Percentiles rank a stretch among this genome's conserved stretches.
phyloP scores from a whole-genome alignment of 495 filamentous ascomycete genomes.

The Xylaria curta region DNA sequence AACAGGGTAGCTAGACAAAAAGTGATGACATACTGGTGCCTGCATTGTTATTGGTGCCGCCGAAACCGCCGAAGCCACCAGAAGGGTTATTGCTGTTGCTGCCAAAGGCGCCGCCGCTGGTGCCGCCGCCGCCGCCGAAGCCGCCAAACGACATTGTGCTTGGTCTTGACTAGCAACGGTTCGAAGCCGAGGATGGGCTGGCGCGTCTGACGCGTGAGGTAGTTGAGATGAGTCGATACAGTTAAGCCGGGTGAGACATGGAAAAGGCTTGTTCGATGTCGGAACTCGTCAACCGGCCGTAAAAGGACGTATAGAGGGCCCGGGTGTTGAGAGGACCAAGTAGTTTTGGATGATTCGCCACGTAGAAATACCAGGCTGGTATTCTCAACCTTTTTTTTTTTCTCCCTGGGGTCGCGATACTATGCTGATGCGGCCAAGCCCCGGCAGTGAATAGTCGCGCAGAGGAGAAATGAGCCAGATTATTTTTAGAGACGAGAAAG shows the following conservation, averaged over 20 bases:
- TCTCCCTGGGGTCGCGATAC: constrained; percentile 15
- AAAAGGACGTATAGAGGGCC: neutral
- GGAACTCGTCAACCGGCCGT: constrained; percentile 17
- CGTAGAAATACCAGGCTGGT: neutral
- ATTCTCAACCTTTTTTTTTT: constrained; percentile 29
- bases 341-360: constrained; percentile 3
- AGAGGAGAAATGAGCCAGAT: neutral
- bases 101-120: constrained; percentile 53
- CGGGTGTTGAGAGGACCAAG: neutral
- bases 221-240: constrained; percentile 26
- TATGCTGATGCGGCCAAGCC: neutral
- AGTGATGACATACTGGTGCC: constrained; percentile 37
- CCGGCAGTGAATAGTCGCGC: neutral
- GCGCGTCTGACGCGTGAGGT: constrained; percentile 40
- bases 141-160: constrained; percentile 55
- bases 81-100: constrained; percentile 46
- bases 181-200: constrained; percentile 27
- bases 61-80: constrained; percentile 58
- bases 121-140: constrained; percentile 35
- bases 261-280: constrained; percentile 26
- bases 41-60: constrained; percentile 42
- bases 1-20: constrained; percentile 24
- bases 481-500: neutral
- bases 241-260: constrained; percentile 39
- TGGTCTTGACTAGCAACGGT: constrained; percentile 29